Percentiles rank a stretch among this genome's conserved stretches.
Conservation (phyloP, 2,329 filamentous ascomycete genomes). For the Scedosporium dehoogii region DNA sequence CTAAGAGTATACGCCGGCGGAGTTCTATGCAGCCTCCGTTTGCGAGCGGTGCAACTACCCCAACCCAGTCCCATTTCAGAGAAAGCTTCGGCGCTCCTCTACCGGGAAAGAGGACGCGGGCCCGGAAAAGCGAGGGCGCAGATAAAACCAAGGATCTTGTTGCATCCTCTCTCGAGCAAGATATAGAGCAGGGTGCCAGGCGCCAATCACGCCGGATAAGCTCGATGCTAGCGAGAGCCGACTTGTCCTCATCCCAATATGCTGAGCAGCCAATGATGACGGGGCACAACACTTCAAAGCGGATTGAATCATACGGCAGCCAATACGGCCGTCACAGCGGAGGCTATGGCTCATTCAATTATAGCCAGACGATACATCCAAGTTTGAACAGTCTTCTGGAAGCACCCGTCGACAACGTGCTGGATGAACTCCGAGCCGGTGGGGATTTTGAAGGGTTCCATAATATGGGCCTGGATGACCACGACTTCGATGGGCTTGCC, state of each 20-base stretch:
- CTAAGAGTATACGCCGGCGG: slow-evolving; percentile 41
- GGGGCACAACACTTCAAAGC: slow-evolving; percentile 38
- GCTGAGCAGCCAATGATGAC: slow-evolving; percentile 48
- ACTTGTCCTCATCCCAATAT: slow-evolving; percentile 79
- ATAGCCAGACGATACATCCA: slow-evolving; percentile 35
- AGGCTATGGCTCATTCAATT: slow-evolving; percentile 27
- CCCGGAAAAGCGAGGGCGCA: slow-evolving; percentile 39
- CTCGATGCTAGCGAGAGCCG: slow-evolving; percentile 78
- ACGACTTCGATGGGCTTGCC: slow-evolving; percentile 59
- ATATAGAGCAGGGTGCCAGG: slow-evolving; percentile 45
- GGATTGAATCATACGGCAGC: slow-evolving; percentile 66
- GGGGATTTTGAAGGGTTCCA: slow-evolving; percentile 59
- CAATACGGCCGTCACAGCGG: slow-evolving; percentile 51
- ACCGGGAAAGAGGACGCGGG: slow-evolving; percentile 35
- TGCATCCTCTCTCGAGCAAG: slow-evolving; percentile 62
- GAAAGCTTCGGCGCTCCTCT: slow-evolving; percentile 64
- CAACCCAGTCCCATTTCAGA: slow-evolving; percentile 57
- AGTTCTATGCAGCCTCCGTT: slow-evolving; percentile 59
- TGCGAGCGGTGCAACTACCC: slow-evolving; percentile 67
- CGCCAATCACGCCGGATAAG: slow-evolving; percentile 71
- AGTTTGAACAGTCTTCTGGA: slow-evolving; percentile 55
- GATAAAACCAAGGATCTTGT: slow-evolving; percentile 44
- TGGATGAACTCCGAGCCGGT: slow-evolving; percentile 57
- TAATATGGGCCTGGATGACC: slow-evolving; percentile 62
- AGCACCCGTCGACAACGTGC: slow-evolving; percentile 56